phyloP scores from a whole-genome alignment of 2,329 filamentous ascomycete genomes.

The Chrysoporthe deuterocubensis region DNA sequence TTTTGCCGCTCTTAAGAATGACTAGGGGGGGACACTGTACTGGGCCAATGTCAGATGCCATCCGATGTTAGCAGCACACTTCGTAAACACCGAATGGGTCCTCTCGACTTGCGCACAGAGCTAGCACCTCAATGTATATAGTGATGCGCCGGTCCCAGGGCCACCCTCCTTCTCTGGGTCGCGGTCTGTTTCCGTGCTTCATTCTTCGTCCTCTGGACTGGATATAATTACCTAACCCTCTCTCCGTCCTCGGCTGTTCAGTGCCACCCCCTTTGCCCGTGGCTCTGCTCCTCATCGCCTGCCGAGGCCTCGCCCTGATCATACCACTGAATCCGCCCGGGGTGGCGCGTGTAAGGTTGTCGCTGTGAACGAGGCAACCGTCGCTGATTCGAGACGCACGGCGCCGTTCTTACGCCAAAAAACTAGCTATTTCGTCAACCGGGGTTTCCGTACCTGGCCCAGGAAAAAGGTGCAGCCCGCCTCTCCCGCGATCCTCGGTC shows the following conservation, averaged over 20 bases:
- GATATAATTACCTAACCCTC: background rate
- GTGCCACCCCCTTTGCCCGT: too few relatives aligned
- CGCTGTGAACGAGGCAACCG: too few relatives aligned
- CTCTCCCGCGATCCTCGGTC: too few relatives aligned
- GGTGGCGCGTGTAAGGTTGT: background rate
- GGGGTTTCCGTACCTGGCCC: too few relatives aligned
- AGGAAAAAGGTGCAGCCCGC: too few relatives aligned
- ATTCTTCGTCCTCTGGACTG: background rate
- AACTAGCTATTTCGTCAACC: too few relatives aligned
- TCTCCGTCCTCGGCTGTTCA: too few relatives aligned
- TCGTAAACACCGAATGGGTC: background rate
- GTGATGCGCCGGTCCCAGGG: background rate
- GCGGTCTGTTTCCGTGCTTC: background rate
- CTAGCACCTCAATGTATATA: conserved; percentile 1
- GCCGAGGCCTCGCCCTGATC: background rate
- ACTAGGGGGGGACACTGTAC: background rate
- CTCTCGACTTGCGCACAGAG: conserved; percentile 3
- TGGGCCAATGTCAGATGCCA: conserved; percentile 11
- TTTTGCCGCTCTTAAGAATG: background rate
- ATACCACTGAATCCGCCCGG: background rate
- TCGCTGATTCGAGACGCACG: too few relatives aligned
- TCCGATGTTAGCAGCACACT: background rate
- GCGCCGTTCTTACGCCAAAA: too few relatives aligned
- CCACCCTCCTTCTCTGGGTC: background rate
- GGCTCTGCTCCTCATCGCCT: background rate